Base-by-base conservation (phyloP, 2,329 filamentous ascomycete species). In the Arachnopeziza araneosa region DNA sequence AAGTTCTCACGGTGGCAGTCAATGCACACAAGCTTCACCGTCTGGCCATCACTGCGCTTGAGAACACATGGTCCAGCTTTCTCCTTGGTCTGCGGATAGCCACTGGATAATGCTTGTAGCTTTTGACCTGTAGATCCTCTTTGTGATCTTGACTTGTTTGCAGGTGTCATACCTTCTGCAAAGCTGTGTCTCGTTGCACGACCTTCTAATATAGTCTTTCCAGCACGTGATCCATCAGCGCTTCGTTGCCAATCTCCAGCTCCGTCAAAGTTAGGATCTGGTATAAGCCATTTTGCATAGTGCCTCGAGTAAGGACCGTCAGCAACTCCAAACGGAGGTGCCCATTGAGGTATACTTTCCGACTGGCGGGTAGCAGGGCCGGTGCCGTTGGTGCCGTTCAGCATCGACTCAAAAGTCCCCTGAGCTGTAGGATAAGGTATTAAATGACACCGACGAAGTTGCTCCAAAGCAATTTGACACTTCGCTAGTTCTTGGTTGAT, bases 401-500 rank as follows among this genome's bases (percentile, higher is more conserved):
- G 74, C 83, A 87, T 87, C 69, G 86, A 83, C 64, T 83, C 78
- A 24, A 88, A 87, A 9, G 85, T 85, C 50, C 85, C 83, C 64
- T 84, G 81, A 64, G 84, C 84, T 64, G 87, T 84, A 32, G 93
- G 93, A 73, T 92, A 98, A 4, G 93, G 93, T 68, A 96, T 93
- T 67, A 98, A 80, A 72, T 95, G 88, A 76, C 93, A 97, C 62
- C 95, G 87, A 68, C 95, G 89, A 64, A 99, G 80, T 77, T 98
- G 95, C 76, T 99, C 95, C 67, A 98, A 81, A 12, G 93, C 91
- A 65, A 93, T 80, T 77, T 98, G 93, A 72, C 93, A 97, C 78
- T 97, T 98, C 66, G 91, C 93, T 66, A 98, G 83, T 77, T 98
- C 95, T 76, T 96, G 92, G 72, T 98, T 91, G 74, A 98, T 96